Base-by-base conservation (phyloP, 306 rosid genomes). In the Leucaena leucocephala region DNA sequence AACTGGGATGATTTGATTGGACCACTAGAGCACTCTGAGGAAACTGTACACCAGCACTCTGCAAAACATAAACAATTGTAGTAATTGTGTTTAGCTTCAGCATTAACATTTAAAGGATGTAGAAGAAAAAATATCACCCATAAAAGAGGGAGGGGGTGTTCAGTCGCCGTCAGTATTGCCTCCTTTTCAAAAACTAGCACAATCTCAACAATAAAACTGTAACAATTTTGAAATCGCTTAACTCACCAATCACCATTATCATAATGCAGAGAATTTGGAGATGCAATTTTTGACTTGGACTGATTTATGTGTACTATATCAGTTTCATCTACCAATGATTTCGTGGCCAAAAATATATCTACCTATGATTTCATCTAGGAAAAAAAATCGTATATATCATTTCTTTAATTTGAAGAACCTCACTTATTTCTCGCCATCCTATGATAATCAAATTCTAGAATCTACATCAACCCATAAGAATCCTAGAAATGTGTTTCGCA, bases 1-100 rank as follows among this genome's bases (percentile, higher is more conserved):
- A 80, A 48, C 67, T 81, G 71, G 89, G 86, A 76, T 66, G 72
- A 81, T 78, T 81, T 83, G 92, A 64, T 83, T 88, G 79, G 63
- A 86, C 88, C 48, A 77, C 78, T 78, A 76, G 87, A 66, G 88
- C 86, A 77, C 92, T 81, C 83, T 88, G 92, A 77, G 92, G 86
- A 83, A 95, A 95, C 82, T 92, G 91, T 72, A 92, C 92, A 71
- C 98, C 98, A 22, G 98, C 93, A 90, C 83, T 92, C 98, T 95
- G 92, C 72, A 77, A 81, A 84, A 80, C 19, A 73, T 42, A 80
- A 67, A 77, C 21, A 77, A 62, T 63, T 75, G 63, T 36, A 35
- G 27, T 33, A 38, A 45, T 16, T 76, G 66, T 43, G 68, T 78
- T 45, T 68, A 9, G 54, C 54, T 39, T 74, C 46, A 57, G 55